Conservation (phyloP, 345 rosid genomes). For the Bruguiera gymnorhiza region DNA sequence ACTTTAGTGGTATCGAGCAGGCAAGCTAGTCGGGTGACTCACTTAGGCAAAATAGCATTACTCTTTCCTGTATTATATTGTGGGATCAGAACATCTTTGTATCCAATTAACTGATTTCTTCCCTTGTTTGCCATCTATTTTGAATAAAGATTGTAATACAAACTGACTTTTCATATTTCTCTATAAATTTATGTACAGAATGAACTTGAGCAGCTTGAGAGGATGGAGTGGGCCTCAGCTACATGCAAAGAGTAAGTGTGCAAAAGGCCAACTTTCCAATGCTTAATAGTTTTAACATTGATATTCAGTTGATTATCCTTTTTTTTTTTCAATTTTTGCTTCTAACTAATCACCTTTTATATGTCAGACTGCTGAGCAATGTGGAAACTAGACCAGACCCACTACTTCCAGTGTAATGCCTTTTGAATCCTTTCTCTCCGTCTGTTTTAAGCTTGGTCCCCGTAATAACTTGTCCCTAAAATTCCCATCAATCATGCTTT, state of each 20-base stretch:
- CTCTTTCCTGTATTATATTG: too few relatives aligned
- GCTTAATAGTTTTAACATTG: too few relatives aligned
- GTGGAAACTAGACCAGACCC: constrained; percentile 71
- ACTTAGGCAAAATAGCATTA: too few relatives aligned
- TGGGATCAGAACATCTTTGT: too few relatives aligned
- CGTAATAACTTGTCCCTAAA: not conserved
- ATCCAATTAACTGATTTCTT: not conserved
- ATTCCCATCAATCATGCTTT: constrained; percentile 8
- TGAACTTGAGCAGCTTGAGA: constrained; percentile 75
- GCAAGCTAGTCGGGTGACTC: too few relatives aligned
- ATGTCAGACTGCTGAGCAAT: constrained; percentile 48
- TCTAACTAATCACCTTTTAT: not conserved
- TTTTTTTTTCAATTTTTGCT: too few relatives aligned
- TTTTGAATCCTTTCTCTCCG: not conserved
- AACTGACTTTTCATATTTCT: not conserved
- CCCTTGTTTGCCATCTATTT: not conserved
- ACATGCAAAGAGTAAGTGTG: constrained; percentile 65
- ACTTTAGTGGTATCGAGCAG: too few relatives aligned
- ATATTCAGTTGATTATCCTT: too few relatives aligned
- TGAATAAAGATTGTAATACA: not conserved
- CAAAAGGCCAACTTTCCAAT: not conserved
- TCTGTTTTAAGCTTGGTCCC: not conserved
- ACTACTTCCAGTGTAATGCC: constrained; percentile 59
- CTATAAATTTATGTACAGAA: constrained; percentile 42
- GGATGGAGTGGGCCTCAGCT: constrained; percentile 62